Conservation (phyloP, 352 stramenopile species). For the Pythium utonaiense region DNA sequence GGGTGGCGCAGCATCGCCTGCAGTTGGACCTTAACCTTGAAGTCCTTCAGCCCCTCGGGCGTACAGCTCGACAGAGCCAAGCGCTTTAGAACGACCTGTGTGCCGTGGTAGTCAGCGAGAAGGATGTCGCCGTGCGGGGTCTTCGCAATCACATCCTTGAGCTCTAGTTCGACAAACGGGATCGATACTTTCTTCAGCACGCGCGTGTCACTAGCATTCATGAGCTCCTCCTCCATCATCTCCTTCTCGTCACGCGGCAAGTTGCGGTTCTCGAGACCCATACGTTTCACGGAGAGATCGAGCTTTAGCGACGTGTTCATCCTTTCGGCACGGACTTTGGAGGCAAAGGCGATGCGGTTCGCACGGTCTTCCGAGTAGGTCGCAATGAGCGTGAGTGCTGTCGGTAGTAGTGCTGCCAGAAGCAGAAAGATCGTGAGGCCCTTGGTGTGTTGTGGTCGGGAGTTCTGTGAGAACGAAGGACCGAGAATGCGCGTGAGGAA, state of each 20-base stretch:
- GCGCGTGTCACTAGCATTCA: constrained; percentile 43
- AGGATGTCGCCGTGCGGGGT: constrained; percentile 62
- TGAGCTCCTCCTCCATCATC: constrained; percentile 46
- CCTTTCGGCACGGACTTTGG: constrained; percentile 66
- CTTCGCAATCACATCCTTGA: constrained; percentile 74
- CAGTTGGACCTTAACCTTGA: constrained; percentile 77
- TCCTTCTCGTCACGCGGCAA: constrained; percentile 57
- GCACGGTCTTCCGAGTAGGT: constrained; percentile 78
- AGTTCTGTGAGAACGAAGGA: constrained; percentile 52
- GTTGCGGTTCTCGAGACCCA: constrained; percentile 61
- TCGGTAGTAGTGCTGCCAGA: constrained; percentile 60
- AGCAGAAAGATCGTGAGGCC: constrained; percentile 59
- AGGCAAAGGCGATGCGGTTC: constrained; percentile 63
- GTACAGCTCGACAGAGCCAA: constrained; percentile 56
- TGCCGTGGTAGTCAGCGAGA: constrained; percentile 73
- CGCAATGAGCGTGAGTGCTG: constrained; percentile 57
- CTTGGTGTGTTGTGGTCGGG: constrained; percentile 32
- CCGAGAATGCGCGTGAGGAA: constrained; percentile 40
- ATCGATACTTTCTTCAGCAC: constrained; percentile 68
- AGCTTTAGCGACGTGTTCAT: constrained; percentile 83
- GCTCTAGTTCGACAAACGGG: constrained; percentile 65
- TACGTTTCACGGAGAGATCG: constrained; percentile 70
- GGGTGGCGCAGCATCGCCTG: constrained; percentile 75
- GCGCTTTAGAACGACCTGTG: constrained; percentile 73
- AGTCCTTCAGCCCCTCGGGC: constrained; percentile 57